Evolutionary conservation across 495 filamentous ascomycete species (phyloP), one percentile per base, ranked within the genome.

Genomic region (Penicillium simplicissimum): DNA sequence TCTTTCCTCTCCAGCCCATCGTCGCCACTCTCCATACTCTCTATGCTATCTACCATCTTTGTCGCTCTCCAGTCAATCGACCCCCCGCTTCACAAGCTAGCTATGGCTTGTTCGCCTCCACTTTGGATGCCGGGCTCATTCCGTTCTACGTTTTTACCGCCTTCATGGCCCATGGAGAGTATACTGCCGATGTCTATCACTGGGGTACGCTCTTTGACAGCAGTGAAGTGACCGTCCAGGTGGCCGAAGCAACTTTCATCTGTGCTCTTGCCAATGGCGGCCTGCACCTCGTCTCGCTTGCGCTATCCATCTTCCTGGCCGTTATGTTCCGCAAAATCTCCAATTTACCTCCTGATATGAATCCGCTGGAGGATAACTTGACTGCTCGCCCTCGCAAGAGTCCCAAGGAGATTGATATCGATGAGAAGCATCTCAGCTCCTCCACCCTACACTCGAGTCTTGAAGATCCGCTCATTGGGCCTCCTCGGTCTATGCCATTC

Each of bases 271-370:
- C 76, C 33, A 83, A 86, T 33, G 87, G 78, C 38, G 86, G 82
- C 8, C 66, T 96, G 11, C 92, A 96, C 68, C 73, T 87, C 2
- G 56, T 93, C 9, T 91, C 90, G 4, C 71, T 93, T 5, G 75
- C 74, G 10, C 77, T 96, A 31, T 90, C 88, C 1, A 70, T 90
- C 21, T 96, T 86, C 65, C 79, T 96, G 8, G 84, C 83, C 2
- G 66, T 90, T 52, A 82, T 90, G 61, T 96, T 96, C 86, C 85
- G 87, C 10, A 86, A 90, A 64, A 96, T 97, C 64, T 77, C 86
- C 25, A 78, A 79, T 14, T 81, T 97, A 57, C 93, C 93, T 2
- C 93, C 93, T 0, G 93, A 97, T 65, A 90, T 96, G 88, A 97
- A 96, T 64, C 93, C 93, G 8, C 76, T 97, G 8, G 93, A 96